Evolutionary conservation across 148 eudicot species (phyloP).

Genomic region (Heliosperma pusillum): DNA sequence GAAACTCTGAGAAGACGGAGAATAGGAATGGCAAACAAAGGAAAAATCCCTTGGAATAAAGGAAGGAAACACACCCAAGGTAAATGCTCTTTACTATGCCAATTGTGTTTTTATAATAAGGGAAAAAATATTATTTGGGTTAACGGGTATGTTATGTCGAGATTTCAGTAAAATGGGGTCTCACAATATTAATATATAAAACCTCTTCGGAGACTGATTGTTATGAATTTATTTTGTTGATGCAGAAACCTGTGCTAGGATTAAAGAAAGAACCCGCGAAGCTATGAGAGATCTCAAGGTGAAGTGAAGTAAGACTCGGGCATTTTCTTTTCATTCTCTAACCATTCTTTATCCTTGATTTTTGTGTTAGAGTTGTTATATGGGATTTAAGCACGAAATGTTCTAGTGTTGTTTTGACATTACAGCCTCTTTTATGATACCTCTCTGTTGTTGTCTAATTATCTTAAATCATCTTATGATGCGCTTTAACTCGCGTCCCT

Average conservation of each 20-base stretch:
- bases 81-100: constrained; percentile 20
- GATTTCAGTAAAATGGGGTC: too few relatives aligned
- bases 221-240: constrained; percentile 6
- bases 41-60: constrained; percentile 85
- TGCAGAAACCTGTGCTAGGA: constrained; percentile 75
- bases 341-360: neutral
- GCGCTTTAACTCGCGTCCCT: neutral
- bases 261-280: constrained; percentile 68
- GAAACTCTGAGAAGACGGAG: constrained; percentile 52
- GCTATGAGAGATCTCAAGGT: constrained; percentile 98
- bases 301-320: constrained; percentile 85
- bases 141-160: too few relatives aligned
- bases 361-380: neutral
- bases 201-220: neutral
- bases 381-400: neutral
- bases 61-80: constrained; percentile 73
- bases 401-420: neutral
- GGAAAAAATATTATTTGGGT: too few relatives aligned
- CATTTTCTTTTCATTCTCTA: constrained; percentile 19
- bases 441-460: constrained; percentile 9
- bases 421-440: neutral
- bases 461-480: neutral
- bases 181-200: neutral
- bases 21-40: constrained; percentile 72
- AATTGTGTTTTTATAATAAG: neutral